Conservation (phyloP, 257 asterid species). For the Solanum sitiens region DNA sequence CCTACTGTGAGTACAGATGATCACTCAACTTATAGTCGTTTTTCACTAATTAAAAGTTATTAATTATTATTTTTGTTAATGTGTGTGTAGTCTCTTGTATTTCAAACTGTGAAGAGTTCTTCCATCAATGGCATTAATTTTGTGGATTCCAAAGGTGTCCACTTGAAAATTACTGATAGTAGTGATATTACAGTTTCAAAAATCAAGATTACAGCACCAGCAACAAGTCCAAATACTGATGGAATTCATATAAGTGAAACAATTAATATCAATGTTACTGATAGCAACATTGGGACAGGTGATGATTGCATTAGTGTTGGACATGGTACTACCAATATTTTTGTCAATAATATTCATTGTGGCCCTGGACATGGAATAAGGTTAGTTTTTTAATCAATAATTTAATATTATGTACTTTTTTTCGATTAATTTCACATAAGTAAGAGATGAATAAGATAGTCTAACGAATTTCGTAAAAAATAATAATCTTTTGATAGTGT, state of each 20-base stretch:
- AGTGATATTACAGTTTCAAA: conserved; percentile 6
- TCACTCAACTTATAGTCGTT: neutral
- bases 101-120: conserved; percentile 8
- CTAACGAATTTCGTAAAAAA: neutral
- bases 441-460: neutral
- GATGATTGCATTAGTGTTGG: conserved; percentile 28
- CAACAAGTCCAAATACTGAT: conserved; percentile 70
- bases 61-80: neutral
- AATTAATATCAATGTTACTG: conserved; percentile 17
- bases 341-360: conserved; percentile 4
- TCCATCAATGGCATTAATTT: conserved; percentile 18
- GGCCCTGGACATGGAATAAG: conserved; percentile 38
- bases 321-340: neutral
- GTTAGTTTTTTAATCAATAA: neutral
- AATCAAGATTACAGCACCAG: conserved; percentile 48
- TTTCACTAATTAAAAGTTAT: too few relatives aligned
- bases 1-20: conserved; percentile 1
- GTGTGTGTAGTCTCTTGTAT: conserved; percentile 29
- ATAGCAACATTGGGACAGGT: conserved; percentile 32
- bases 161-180: conserved; percentile 36
- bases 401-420: neutral
- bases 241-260: conserved; percentile 48
- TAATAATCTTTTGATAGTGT: neutral
- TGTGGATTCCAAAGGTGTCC: conserved; percentile 60
- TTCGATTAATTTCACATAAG: neutral